These are phyloP conservation scores for Entomortierella lignicola DNA, from an alignment of 192 early-diverging fungal genomes.

Conservation along the genomic window DNA sequence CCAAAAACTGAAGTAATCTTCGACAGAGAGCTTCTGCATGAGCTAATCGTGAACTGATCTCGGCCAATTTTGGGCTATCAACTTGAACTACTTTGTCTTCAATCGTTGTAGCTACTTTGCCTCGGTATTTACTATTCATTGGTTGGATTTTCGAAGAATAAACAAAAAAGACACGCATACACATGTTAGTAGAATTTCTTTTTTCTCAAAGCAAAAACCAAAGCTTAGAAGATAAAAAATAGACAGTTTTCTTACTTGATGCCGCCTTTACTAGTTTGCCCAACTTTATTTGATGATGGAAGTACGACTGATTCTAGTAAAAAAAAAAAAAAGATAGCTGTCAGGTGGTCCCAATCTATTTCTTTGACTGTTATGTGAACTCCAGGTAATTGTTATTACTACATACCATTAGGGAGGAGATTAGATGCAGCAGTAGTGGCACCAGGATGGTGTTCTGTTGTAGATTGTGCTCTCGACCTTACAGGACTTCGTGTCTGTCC, in stretches of 20 bases:
- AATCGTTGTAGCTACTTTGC: constrained; percentile 46
- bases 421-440: not conserved
- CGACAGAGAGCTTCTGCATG: constrained; percentile 37
- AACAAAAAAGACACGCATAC: too few species aligned
- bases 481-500: constrained; percentile 21
- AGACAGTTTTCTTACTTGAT: constrained; percentile 27
- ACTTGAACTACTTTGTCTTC: constrained; percentile 54
- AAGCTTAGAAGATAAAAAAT: not conserved
- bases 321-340: not conserved
- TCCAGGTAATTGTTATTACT: not conserved
- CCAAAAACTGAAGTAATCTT: constrained; percentile 34
- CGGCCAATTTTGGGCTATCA: constrained; percentile 32
- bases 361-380: too few species aligned
- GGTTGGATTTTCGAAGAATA: too few species aligned
- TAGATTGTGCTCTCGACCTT: constrained; percentile 5
- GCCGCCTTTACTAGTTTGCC: constrained; percentile 49
- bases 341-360: not conserved
- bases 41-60: constrained; percentile 28
- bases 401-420: constrained; percentile 7
- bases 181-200: not conserved
- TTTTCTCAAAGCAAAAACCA: not conserved
- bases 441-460: not conserved
- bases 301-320: constrained; percentile 34
- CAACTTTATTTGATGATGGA: constrained; percentile 35
- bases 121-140: constrained; percentile 44